Base-by-base conservation (phyloP, 148 eudicot genomes). In the Nepenthes mirabilis region DNA sequence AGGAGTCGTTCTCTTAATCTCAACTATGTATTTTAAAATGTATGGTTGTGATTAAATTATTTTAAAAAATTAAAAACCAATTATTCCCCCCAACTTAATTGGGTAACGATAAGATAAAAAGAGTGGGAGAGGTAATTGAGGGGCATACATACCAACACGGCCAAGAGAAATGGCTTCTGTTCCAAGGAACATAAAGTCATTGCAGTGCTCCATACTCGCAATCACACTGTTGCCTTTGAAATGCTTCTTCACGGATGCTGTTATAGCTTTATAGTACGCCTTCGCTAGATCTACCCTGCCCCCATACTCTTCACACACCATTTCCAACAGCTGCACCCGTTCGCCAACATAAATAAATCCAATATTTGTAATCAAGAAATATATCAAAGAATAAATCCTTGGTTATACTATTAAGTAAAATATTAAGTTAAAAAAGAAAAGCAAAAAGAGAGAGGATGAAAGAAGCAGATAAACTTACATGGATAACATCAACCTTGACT, bases 121-220 rank as follows among this genome's bases (percentile, higher is more conserved):
- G 8, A 40, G 36, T 40, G 9, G 3, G 1, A 14, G 50, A 14
- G 57, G 5, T 14, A 54, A 23, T 8, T 5, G 6, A 2, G 2
- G 1, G 23, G n/a, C 11, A 14, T n/a, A 75, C 86, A 1, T 79
- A 90, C 97, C 97, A 34, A 91, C 95, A 55, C 97, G 95, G 34
- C 95, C 97, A 3, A 91, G 87, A 37, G 85, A 65, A 43, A 91
- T 85, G 69, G 95, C 73, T 70, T 91, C 80, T 1, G 97, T 91
- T 14, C 95, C 97, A 32, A 91, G 93, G 63, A 84, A 80, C 95
- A 91, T 87, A 80, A 91, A 91, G 67, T 91, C 97, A 32, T 91
- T 91, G 75, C 97, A 87, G 51, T 91, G 97, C 62, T 91, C 97
- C 97, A 91, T 91, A 62, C 97, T 91, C 11, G 97, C 95, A 54